A percentile compares a stretch with the other conserved stretches of the same genome.
phyloP scores from a whole-genome alignment of 2,329 filamentous ascomycete genomes.

The Aspergillus costaricaensis region DNA sequence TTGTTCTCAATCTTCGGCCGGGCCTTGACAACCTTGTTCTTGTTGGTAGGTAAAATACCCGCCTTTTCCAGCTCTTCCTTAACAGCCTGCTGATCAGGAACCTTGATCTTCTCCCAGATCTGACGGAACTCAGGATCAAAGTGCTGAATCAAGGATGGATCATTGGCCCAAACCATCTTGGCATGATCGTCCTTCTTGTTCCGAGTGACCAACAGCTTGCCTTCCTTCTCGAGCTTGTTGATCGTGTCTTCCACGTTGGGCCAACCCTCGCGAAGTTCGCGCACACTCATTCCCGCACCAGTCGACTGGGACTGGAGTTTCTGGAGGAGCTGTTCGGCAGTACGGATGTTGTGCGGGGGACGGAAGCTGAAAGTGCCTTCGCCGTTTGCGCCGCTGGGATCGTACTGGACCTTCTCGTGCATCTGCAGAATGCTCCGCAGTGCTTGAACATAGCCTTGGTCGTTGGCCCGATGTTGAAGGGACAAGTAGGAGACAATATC shows the following conservation, averaged over 20 bases:
- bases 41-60: slow-evolving; percentile 81
- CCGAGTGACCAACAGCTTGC: slow-evolving; percentile 80
- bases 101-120: slow-evolving; percentile 78
- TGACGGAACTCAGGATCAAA: slow-evolving; percentile 81
- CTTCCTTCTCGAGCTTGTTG: slow-evolving; percentile 72
- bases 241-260: slow-evolving; percentile 78
- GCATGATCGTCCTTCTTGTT: slow-evolving; percentile 91
- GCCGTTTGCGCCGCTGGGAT: slow-evolving; percentile 63
- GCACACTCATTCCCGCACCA: slow-evolving; percentile 77
- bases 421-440: slow-evolving; percentile 69
- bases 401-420: slow-evolving; percentile 63
- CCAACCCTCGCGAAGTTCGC: slow-evolving; percentile 96
- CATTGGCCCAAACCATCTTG: slow-evolving; percentile 85
- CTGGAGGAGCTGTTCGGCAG: slow-evolving; percentile 72
- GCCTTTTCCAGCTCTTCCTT: slow-evolving; percentile 74
- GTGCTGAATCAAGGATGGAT: slow-evolving; percentile 70
- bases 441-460: slow-evolving; percentile 59
- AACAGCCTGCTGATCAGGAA: slow-evolving; percentile 75
- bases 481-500: slow-evolving; percentile 82
- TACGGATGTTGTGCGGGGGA: slow-evolving; percentile 80
- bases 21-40: slow-evolving; percentile 67
- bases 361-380: slow-evolving; percentile 78
- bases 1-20: slow-evolving; percentile 61
- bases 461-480: slow-evolving; percentile 63
- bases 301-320: slow-evolving; percentile 81